Base-by-base conservation (phyloP, 805 yeast genomes). In the Middelhovenomyces tepae region DNA sequence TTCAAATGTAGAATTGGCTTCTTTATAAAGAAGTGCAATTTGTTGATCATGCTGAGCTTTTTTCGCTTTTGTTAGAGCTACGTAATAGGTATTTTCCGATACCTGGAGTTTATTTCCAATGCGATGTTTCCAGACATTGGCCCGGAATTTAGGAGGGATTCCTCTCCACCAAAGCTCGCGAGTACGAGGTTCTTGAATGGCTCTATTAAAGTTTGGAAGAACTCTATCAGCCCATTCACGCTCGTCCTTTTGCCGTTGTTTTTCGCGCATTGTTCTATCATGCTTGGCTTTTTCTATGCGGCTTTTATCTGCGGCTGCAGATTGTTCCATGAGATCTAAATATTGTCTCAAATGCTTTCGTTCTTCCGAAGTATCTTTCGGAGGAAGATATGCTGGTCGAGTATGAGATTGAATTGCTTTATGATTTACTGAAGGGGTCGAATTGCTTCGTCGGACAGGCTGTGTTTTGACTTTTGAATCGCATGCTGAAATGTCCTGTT, bases 301-400 rank as follows among this genome's bases (percentile, higher is more conserved):
- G 45, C 69, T 75, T 28, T 54, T 51, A 8, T 57, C 59, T 16
- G 55, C 56, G 23, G 56, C 59, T 7, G 50, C 57, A 3, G 58
- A 48, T 8, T 56, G 45, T 16, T 49, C 50, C 20, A 63, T 50
- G 13, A 69, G 48, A 28, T 50, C 43, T 34, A 73, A 69, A 36
- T 69, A 73, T 45, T 74, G 76, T 27, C 55, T 54, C 27, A 69
- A 59, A 48, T 79, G 87, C 38, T 65, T 70, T 18, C 52, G 34
- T 11, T 69, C 66, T 44, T 79, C 86, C 13, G 56, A 52, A 11
- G 54, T 49, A 16, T 69, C 54, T 50, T 79, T 79, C 27, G 85
- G 83, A 0, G 89, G 87, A 23, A 79, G 54, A 60, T 73, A 69
- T 1, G 66, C 54, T 16, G 82, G 86, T 34, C 89, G 57, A 0